Evolutionary conservation across 225 moss, liverwort and hornwort genomes (phyloP), one percentile per base, ranked within the genome.

Genomic region (Pleurozium schreberi): DNA sequence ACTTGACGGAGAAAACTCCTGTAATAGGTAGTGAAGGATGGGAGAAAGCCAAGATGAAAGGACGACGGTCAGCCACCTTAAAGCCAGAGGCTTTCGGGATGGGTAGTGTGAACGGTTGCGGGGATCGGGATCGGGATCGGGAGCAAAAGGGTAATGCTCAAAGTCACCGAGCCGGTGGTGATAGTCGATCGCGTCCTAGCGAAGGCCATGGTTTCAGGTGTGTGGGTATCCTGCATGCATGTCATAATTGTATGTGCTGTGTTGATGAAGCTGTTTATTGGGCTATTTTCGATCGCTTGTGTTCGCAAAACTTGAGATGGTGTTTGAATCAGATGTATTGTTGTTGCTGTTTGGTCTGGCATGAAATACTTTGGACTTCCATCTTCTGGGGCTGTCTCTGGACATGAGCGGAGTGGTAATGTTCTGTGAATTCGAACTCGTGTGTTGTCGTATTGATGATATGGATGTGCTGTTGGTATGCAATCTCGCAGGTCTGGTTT

Each of bases 201-300:
- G 97, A 96, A 85, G 96, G 96, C 63, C 97, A 98, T 89, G 96
- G 96, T 82, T 96, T 91, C 93, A 96, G 97, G 97, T 98, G 81
- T 86, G 68, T 25, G 77, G 18, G 33, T 61, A 47, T 85, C 45
- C 87, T 86, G 64, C 59, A 33, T 64, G 63, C 30, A 52, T 64
- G 71, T 47, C 64, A 87, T 52, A 59, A 67, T 85, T 60, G 73
- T n/a, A 57, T 62, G 60, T 88, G 66, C 70, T 77, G 75, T 60
- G 65, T 64, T 18, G 64, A 25, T 66, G 71, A 6, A 58, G 45
- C 53, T 87, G 47, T 75, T 83, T 65, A 73, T 59, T 53, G 68
- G 57, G 81, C 47, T 88, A n/a, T 31, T 74, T 84, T 47, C 45
- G 28, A 74, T 64, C 59, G 55, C 59, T 59, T 38, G 31, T 59